Evolutionary conservation across 108 stramenopile genomes (phyloP).

Genomic region (Epithemia pelagica): DNA sequence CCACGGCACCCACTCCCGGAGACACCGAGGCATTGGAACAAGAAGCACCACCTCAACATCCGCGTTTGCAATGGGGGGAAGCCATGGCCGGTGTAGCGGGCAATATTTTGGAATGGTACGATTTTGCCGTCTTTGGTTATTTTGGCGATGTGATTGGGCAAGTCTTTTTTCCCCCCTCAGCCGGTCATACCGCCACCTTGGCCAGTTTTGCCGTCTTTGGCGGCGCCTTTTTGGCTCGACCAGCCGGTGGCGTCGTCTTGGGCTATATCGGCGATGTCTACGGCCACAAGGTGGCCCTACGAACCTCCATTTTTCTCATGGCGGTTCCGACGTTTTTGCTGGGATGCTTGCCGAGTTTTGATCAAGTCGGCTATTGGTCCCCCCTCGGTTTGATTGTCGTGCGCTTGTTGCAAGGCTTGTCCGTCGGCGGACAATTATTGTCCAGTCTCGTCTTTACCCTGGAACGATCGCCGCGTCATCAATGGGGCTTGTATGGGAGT

Average conservation of each 20-base stretch:
- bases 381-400: constrained; percentile 45
- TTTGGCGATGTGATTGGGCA: constrained; percentile 54
- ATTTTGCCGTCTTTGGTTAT: constrained; percentile 71
- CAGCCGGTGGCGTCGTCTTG: constrained; percentile 64
- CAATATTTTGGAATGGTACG: constrained; percentile 58
- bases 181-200: constrained; percentile 23
- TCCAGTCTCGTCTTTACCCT: constrained; percentile 64
- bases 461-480: constrained; percentile 31
- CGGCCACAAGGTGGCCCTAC: constrained; percentile 62
- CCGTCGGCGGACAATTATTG: constrained; percentile 77
- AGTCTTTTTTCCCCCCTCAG: constrained; percentile 70
- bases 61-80: background rate
- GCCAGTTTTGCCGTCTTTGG: constrained; percentile 73
- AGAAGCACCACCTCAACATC: background rate
- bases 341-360: constrained; percentile 79
- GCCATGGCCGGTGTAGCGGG: constrained; percentile 31
- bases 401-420: constrained; percentile 69
- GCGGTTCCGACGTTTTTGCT: constrained; percentile 63
- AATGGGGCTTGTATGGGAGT: constrained; percentile 45
- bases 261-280: constrained; percentile 71
- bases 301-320: constrained; percentile 63
- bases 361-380: constrained; percentile 45
- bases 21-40: background rate
- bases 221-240: constrained; percentile 69
- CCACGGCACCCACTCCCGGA: no score